These are phyloP conservation scores for Agarophyton chilense DNA, from an alignment of 23 red algal genomes.

Conservation along the genomic window DNA sequence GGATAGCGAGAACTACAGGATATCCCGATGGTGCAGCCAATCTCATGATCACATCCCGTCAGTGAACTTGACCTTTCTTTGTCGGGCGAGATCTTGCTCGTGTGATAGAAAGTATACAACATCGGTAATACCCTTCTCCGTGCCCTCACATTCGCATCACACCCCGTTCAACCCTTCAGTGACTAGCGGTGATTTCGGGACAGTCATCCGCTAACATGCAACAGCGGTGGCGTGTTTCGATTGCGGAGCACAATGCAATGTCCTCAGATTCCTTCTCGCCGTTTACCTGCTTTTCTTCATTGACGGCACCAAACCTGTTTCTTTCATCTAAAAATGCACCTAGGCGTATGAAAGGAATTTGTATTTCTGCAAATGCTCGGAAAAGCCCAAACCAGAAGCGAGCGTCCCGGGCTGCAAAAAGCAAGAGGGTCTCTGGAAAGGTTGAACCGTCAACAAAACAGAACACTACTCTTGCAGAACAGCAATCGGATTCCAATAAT, in stretches of 20 bases:
- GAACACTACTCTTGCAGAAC: not conserved
- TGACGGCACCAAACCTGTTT: not conserved
- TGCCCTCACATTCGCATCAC: no score
- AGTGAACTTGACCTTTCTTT: no score
- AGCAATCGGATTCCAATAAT: not conserved
- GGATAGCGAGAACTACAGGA: no score
- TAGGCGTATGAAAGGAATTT: not conserved
- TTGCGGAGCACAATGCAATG: not conserved
- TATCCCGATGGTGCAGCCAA: no score
- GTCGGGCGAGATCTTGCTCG: no score
- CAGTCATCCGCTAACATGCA: no score
- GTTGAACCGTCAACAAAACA: not conserved
- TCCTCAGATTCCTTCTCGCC: not conserved
- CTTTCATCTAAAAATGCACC: not conserved
- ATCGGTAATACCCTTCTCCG: no score
- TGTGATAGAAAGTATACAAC: no score
- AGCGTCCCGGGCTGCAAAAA: not conserved
- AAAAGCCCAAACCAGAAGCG: constrained; percentile 31
- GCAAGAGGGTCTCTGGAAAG: constrained; percentile 11
- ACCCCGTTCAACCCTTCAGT: no score
- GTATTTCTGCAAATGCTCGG: constrained; percentile 6
- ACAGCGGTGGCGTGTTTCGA: not conserved
- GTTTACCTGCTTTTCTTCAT: not conserved
- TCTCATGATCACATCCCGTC: no score
- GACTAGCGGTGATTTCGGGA: no score